These are phyloP conservation scores for Scytalidium lignicola DNA, from an alignment of 2,329 filamentous ascomycete species.

Conservation along the genomic window DNA sequence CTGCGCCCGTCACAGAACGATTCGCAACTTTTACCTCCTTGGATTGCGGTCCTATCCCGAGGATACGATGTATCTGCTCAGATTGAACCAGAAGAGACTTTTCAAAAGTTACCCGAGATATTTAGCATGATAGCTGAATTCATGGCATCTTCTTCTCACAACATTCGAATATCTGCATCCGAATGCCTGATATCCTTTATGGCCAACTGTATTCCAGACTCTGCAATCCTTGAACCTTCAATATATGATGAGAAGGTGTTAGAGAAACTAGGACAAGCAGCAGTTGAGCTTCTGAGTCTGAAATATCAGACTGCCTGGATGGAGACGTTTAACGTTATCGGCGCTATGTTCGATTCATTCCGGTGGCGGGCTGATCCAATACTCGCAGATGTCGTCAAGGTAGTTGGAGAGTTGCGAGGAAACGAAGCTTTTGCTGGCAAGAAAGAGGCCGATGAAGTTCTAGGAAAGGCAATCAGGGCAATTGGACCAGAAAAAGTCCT, in stretches of 20 bases:
- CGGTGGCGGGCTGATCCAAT: slow-evolving; percentile 81
- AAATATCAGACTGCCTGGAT: slow-evolving; percentile 94
- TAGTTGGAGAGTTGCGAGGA: slow-evolving; percentile 78
- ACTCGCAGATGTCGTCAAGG: slow-evolving; percentile 68
- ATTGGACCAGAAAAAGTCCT: slow-evolving; percentile 88
- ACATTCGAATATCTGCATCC: slow-evolving; percentile 89
- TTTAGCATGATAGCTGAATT: slow-evolving; percentile 78
- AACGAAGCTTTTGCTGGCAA: slow-evolving; percentile 89
- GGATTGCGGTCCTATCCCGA: slow-evolving; percentile 91
- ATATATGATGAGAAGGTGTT: slow-evolving; percentile 88
- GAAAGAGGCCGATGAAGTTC: slow-evolving; percentile 87
- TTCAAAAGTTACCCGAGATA: slow-evolving; percentile 79
- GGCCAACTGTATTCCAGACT: slow-evolving; percentile 80
- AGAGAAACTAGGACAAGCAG: slow-evolving; percentile 70
- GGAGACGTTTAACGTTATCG: slow-evolving; percentile 86
- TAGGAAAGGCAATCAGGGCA: slow-evolving; percentile 80
- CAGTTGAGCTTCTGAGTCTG: slow-evolving; percentile 72
- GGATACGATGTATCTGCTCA: slow-evolving; percentile 93
- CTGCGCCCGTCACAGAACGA: slow-evolving; percentile 89
- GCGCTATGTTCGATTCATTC: slow-evolving; percentile 79
- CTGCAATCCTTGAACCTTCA: slow-evolving; percentile 80
- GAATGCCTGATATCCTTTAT: slow-evolving; percentile 93
- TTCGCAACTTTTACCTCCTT: slow-evolving; percentile 88
- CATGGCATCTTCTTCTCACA: slow-evolving; percentile 80
- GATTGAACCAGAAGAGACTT: slow-evolving; percentile 83